A percentile compares a stretch with the other conserved stretches of the same genome.
These are phyloP conservation scores for Candida ovalis DNA, from an alignment of 805 yeast genomes.

Conservation along the genomic window DNA sequence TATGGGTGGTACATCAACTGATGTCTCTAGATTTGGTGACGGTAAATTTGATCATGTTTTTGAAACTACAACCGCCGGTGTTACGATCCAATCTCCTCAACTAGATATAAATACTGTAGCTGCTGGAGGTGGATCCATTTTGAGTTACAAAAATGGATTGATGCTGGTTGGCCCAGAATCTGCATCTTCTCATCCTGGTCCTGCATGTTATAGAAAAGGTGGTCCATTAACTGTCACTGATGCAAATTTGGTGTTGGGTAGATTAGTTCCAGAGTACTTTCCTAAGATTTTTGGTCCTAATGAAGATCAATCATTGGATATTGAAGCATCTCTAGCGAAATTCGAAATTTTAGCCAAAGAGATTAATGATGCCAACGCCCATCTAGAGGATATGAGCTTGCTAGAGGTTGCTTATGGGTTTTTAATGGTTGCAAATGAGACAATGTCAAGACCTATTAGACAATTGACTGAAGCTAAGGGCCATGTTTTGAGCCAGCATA, in stretches of 20 bases:
- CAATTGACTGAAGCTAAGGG: conserved; percentile 85
- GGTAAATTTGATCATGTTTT: conserved; percentile 75
- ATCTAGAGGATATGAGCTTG: conserved; percentile 40
- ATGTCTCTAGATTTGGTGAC: conserved; percentile 65
- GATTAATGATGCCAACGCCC: conserved; percentile 52
- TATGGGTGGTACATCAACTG: conserved; percentile 92
- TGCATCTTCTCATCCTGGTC: conserved; percentile 88
- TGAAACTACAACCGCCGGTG: conserved; percentile 81
- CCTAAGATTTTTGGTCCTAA: conserved; percentile 82
- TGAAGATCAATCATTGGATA: conserved; percentile 67
- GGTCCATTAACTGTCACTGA: conserved; percentile 86
- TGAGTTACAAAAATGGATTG: conserved; percentile 65
- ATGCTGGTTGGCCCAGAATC: conserved; percentile 85
- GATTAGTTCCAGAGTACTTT: conserved; percentile 69
- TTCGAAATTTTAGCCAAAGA: conserved; percentile 50
- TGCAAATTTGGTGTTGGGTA: conserved; percentile 71
- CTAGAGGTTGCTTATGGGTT: conserved; percentile 80
- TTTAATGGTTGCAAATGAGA: conserved; percentile 76
- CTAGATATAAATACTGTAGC: conserved; percentile 79
- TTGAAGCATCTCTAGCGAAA: conserved; percentile 43
- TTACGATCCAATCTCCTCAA: conserved; percentile 81
- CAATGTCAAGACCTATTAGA: conserved; percentile 89
- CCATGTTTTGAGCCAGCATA: conserved; percentile 57
- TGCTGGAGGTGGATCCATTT: conserved; percentile 78
- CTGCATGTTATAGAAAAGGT: conserved; percentile 80